Conservation (phyloP, 2,329 filamentous ascomycete genomes). For the Leptodontidium sp. region DNA sequence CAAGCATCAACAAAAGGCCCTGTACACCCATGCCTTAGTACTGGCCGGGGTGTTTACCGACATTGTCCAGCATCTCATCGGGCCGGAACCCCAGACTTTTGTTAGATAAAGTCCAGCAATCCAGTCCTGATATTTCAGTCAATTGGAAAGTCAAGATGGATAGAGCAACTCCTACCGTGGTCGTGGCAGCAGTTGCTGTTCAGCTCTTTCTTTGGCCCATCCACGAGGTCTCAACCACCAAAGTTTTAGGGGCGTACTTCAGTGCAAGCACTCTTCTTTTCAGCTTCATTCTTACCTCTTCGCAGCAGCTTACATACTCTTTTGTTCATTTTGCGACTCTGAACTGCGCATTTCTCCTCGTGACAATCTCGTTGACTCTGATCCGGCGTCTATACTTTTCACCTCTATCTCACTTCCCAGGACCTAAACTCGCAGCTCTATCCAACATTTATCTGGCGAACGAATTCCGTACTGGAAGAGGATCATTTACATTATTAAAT, state of each 20-base stretch:
- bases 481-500: constrained; percentile 22
- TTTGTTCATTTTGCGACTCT: not conserved
- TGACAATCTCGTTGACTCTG: constrained; percentile 23
- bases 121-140: not conserved
- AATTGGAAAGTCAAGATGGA: constrained; percentile 5
- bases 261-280: constrained; percentile 3
- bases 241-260: constrained; percentile 21
- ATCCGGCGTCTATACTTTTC: constrained; percentile 41
- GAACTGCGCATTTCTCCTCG: constrained; percentile 26
- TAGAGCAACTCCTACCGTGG: not conserved
- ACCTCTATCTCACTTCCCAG: constrained; percentile 40
- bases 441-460: constrained; percentile 39
- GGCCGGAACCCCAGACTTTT: not conserved
- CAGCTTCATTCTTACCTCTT: not conserved
- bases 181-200: constrained; percentile 12
- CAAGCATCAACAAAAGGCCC: not conserved
- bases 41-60: not conserved
- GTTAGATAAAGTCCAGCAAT: not conserved
- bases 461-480: constrained; percentile 29
- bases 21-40: constrained; percentile 5
- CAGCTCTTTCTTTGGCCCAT: constrained; percentile 28
- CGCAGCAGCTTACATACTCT: not conserved
- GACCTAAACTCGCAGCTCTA: constrained; percentile 39
- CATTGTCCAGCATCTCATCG: not conserved
- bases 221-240: constrained; percentile 26